Evolutionary conservation across 176 grass and related monocot genomes (phyloP), one percentile per base, ranked within the genome.

Genomic region (Stipa capillata): DNA sequence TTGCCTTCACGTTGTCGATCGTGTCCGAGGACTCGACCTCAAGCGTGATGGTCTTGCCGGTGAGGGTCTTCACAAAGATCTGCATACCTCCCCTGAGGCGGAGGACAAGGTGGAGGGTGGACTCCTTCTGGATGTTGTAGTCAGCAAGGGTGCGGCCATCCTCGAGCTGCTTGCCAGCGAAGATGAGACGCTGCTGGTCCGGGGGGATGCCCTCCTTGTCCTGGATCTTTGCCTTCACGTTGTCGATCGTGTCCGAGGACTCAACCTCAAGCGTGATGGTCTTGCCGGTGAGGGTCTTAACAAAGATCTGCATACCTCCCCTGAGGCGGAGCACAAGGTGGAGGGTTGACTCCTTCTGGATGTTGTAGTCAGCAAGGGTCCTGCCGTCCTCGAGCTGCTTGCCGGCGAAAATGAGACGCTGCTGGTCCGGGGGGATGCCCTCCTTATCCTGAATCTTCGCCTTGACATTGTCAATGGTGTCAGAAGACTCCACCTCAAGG

Each of bases 91-190:
- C 87, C 9, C 88, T 25, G 17, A 90, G 88, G 5, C 73, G 73
- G 37, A 76, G 73, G 2, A 76, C 73, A 5, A 90, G 76, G 28
- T 91, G 89, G 0, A 91, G 85, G 18, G 85, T 91, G 16, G 63
- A 73, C 47, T 93, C 91, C 84, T 93, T 90, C 70, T 93, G 81
- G 35, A 93, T 93, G 42, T 93, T 93, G 72, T 93, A 90, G 1
- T 89, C 82, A 0, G 88, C 83, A 6, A 90, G 84, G 0, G 84
- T 86, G 3, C 84, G 59, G 2, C 84, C 88, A 0, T 90, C 88
- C 83, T 90, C 88, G 0, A 90, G 88, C 59, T 86, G 88, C 73
- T 86, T 90, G 36, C 88, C 83, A 0, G 83, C 83, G 0, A 90
- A 90, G 29, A 90, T 86, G 2, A 90, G 83, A 2, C 84, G 31